Evolutionary conservation across 495 filamentous ascomycete species (phyloP).

Genomic region (Xylaria venustula): DNA sequence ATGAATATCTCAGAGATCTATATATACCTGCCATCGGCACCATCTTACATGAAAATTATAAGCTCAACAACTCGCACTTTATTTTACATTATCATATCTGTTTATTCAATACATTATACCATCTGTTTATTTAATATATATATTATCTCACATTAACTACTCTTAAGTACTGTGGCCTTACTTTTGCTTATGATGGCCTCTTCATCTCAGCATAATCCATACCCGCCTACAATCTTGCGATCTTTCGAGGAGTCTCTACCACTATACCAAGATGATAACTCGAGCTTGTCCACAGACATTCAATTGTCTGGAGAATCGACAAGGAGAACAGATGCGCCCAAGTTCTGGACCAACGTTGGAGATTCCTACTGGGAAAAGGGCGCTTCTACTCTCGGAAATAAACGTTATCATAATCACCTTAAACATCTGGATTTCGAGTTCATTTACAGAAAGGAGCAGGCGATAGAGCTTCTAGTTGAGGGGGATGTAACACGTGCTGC

Average conservation of each 20-base stretch:
- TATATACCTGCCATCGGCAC: no score
- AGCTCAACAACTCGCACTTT: no score
- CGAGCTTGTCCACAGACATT: background rate
- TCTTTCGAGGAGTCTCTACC: background rate
- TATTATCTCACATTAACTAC: background rate
- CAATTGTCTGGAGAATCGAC: background rate
- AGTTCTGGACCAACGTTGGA: background rate
- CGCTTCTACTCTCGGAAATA: no score
- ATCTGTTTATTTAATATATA: no score
- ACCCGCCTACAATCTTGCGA: background rate
- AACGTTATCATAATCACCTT: background rate
- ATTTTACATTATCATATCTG: no score
- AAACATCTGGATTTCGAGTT: background rate
- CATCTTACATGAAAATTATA: no score
- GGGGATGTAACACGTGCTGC: constrained; percentile 3
- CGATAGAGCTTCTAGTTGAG: background rate
- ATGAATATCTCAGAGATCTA: no score
- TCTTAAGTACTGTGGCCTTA: background rate
- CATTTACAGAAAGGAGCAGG: background rate
- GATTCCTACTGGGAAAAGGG: background rate
- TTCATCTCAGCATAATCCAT: no score
- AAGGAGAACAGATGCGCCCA: background rate
- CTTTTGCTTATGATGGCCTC: background rate
- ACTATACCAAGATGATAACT: background rate
- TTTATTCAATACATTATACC: no score